These are phyloP conservation scores for Aspergillus terreus DNA, from an alignment of 2,329 filamentous ascomycete species.

Conservation along the genomic window DNA sequence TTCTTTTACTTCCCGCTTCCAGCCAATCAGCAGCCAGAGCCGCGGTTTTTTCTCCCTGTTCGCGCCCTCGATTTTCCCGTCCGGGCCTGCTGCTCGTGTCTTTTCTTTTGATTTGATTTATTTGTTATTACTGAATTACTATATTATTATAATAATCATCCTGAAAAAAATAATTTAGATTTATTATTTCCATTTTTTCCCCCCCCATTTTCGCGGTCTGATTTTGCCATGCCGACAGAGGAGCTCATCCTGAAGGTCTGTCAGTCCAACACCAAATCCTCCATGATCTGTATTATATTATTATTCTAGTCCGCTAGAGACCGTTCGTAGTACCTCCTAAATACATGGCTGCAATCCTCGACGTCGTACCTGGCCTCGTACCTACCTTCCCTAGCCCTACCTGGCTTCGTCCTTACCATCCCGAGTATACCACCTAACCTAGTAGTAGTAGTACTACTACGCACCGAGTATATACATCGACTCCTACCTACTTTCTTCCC, in stretches of 20 bases:
- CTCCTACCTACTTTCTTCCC: background rate
- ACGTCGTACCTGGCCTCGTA: background rate
- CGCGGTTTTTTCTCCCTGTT: conserved; percentile 13
- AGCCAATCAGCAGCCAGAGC: conserved; percentile 17
- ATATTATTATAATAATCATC: background rate
- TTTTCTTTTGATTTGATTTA: background rate
- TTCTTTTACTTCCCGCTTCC: conserved; percentile 11
- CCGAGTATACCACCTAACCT: no score
- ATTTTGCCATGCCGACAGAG: background rate
- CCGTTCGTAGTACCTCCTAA: no score
- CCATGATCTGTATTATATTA: background rate
- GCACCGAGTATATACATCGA: no score
- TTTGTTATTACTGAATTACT: background rate
- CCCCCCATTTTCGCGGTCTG: background rate
- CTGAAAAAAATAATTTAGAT: background rate
- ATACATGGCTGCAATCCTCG: background rate
- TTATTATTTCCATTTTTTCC: background rate
- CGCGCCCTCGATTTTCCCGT: conserved; percentile 14
- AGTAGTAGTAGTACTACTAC: no score
- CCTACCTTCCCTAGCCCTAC: background rate
- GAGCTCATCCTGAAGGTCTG: background rate
- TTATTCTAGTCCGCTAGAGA: no score
- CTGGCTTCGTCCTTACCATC: no score
- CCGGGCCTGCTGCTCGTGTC: conserved; percentile 1
- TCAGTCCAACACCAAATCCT: conserved; percentile 8